Evolutionary conservation across 2,329 filamentous ascomycete species (phyloP), one percentile per base, ranked within the genome.

Genomic region (Annulohypoxylon truncatum): DNA sequence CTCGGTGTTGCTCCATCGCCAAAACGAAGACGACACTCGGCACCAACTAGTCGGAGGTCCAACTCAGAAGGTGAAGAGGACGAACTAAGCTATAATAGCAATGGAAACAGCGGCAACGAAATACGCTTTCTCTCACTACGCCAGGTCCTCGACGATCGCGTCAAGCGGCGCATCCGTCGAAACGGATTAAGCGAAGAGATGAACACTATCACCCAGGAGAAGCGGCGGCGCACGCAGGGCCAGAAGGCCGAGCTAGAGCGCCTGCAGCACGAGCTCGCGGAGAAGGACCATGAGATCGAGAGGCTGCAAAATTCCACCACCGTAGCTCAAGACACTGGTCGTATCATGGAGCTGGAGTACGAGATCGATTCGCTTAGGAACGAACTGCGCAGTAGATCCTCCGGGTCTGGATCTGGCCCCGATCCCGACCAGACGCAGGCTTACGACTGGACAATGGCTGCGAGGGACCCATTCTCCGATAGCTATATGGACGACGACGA

Each of bases 151-250:
- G 84, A 71, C 31, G 68, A 71, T 5, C 83, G 87, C 12, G 80
- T 88, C 47, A 84, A 87, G 76, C 82, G 87, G 4, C 83, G 87
- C 15, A 80, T 87, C 35, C 81, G 85, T 6, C 83, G 87, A 53
- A 86, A 85, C 68, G 82, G 85, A 2, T 73, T 89, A 4, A 87
- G 86, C 68, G 86, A 87, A 67, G 84, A 89, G 76, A 84, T 88
- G 77, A 85, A 88, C 72, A 74, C 76, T 10, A 83, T 87, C 56
- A 78, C 82, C 6, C 77, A 78, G 6, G 83, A 85, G 61, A 85
- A 83, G 72, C 80, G 77, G 44, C 78, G 76, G 13, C 77, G 78
- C 42, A 76, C 77, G 0, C 76, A 75, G 55, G 75, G 80, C 28
- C 76, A 81, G 8, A 79, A 78, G 44, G 78, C 77, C 0, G 85